A percentile compares a stretch with the other conserved stretches of the same genome.
Conservation (phyloP, 2,329 filamentous ascomycete genomes). For the Penicillium sp. region DNA sequence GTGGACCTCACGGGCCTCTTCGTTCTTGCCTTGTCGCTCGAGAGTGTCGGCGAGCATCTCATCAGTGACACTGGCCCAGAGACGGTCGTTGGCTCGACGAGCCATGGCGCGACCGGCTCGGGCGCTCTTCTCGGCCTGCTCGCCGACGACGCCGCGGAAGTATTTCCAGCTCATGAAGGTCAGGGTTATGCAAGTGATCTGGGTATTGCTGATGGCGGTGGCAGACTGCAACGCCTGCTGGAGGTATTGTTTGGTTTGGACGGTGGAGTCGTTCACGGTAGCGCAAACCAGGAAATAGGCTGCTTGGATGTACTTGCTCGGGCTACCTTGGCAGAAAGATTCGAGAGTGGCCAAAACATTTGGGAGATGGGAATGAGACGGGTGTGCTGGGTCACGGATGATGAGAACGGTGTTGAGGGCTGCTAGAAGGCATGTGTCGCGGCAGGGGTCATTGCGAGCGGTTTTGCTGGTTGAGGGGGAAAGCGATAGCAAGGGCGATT, state of each 20-base stretch:
- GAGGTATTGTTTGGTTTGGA: conserved; percentile 75
- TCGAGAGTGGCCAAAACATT: conserved; percentile 65
- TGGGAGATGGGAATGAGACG: conserved; percentile 58
- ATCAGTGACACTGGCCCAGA: conserved; percentile 79
- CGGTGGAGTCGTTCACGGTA: conserved; percentile 65
- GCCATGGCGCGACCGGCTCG: conserved; percentile 67
- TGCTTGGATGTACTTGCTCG: conserved; percentile 71
- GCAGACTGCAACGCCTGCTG: conserved; percentile 69
- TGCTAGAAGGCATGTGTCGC: conserved; percentile 64
- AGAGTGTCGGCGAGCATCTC: conserved; percentile 74
- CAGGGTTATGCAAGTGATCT: conserved; percentile 78
- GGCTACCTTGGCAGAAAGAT: conserved; percentile 65
- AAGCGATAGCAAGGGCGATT: conserved; percentile 59
- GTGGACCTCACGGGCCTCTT: conserved; percentile 49
- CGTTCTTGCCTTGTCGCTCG: conserved; percentile 66
- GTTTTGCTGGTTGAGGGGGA: conserved; percentile 39
- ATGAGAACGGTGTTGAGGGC: conserved; percentile 69
- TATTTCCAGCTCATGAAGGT: conserved; percentile 81
- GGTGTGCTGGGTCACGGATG: conserved; percentile 61
- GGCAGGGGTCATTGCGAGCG: conserved; percentile 51
- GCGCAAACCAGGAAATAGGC: conserved; percentile 76
- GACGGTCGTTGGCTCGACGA: conserved; percentile 65
- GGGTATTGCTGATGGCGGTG: conserved; percentile 68
- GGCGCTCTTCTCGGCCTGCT: conserved; percentile 74
- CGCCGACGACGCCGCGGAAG: conserved; percentile 77